Percentiles rank a stretch among this genome's conserved stretches.
Evolutionary conservation across 2,329 filamentous ascomycete species (phyloP).

Genomic region (Paecilomyces variotii): DNA sequence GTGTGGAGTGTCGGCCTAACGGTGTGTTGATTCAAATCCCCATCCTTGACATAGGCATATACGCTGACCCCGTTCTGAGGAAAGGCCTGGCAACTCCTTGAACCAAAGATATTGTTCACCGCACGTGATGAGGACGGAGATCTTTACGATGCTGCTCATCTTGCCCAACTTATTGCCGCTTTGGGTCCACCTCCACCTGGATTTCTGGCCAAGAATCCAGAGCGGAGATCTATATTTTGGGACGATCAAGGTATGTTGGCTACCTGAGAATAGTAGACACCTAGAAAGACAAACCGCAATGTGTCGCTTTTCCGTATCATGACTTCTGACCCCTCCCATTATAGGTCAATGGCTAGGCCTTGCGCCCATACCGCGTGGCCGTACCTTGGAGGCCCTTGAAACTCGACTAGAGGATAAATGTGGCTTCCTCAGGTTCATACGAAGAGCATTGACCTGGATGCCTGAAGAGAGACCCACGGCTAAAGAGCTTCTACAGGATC

Average conservation of each 20-base stretch:
- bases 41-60: too few relatives aligned
- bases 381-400: conserved; percentile 1
- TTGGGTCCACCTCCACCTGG: background rate
- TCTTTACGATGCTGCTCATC: background rate
- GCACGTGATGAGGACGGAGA: background rate
- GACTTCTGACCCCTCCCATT: background rate
- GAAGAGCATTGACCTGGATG: conserved; percentile 28
- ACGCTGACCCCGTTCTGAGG: too few relatives aligned
- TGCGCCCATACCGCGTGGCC: background rate
- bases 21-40: background rate
- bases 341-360: background rate
- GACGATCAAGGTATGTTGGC: background rate
- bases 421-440: conserved; percentile 26
- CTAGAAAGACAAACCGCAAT: background rate
- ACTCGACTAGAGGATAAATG: conserved; percentile 12
- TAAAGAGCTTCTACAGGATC: conserved; percentile 27
- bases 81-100: background rate
- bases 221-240: background rate
- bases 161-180: background rate
- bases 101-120: background rate
- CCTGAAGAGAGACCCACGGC: conserved; percentile 28
- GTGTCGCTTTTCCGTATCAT: background rate
- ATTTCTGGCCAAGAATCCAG: background rate
- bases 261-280: background rate
- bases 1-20: background rate